phyloP scores from a whole-genome alignment of 306 rosid species.

The Trifolium fragiferum region DNA sequence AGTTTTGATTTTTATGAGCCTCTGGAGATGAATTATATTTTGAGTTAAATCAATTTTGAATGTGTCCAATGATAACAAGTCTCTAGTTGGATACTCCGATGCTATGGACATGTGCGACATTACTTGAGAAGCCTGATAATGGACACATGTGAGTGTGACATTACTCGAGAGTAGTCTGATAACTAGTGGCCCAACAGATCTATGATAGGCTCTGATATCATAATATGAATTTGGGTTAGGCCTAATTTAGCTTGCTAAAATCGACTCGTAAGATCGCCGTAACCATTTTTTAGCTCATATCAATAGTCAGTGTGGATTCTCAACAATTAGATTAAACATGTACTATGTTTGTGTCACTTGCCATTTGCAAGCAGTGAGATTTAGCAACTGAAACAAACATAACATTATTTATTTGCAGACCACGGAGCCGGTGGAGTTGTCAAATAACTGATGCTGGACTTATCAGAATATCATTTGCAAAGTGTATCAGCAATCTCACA shows the following conservation, averaged over 20 bases:
- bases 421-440: constrained; percentile 90
- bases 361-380: neutral
- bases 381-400: neutral
- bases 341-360: too few relatives aligned
- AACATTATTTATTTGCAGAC: constrained; percentile 54
- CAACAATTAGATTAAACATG: neutral
- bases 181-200: neutral
- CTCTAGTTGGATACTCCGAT: too few relatives aligned
- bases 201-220: neutral
- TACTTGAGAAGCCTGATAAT: too few relatives aligned
- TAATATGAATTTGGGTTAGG: neutral
- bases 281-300: neutral
- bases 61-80: neutral
- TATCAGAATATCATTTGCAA: constrained; percentile 65
- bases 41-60: neutral
- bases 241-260: neutral
- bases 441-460: constrained; percentile 83
- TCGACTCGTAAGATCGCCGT: neutral
- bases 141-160: neutral
- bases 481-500: constrained; percentile 71
- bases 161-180: neutral
- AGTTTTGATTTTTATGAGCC: constrained; percentile 3
- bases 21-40: constrained; percentile 12
- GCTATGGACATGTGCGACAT: too few relatives aligned
- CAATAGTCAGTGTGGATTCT: neutral